Base-by-base conservation (phyloP, 108 stramenopile species). In the Hondaea fermentalgiana region DNA sequence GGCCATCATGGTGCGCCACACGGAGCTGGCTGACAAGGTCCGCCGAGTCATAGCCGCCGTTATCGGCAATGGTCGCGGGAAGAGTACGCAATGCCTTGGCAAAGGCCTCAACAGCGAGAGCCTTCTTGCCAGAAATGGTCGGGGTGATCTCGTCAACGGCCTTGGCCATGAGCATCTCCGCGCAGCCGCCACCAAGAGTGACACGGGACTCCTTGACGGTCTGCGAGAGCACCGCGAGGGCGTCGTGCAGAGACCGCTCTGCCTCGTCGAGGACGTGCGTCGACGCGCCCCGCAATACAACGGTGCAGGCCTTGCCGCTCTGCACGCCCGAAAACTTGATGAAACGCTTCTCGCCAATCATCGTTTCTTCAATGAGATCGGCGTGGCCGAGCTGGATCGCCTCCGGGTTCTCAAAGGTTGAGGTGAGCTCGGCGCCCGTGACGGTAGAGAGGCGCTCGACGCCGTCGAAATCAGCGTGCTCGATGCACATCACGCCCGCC, bases 391-490 rank as follows among this genome's bases (percentile, higher is more conserved):
- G 92, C 45, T 90, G 95, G 28, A 97, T 97, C 57, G 96, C 92
- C 92, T 99, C 99, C 5, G 98, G 98, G 91, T 96, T 95, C 92
- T 99, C 98, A 89, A 99, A 99, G 60, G 98, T 99, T 60, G 97
- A 97, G 25, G 94, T 96, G 51, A 98, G 98, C 89, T 98, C 98
- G 55, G 97, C 98, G 44, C 98, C 98, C 21, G 96, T 96, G 57
- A 98, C 97, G 57, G 97, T 97, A 10, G 98, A 96, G 43, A 99
- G 95, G 35, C 98, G 96, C 90, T 99, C 99, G 55, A 98, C 96
- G 4, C 99, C 99, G 71, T 99, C 99, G 92, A 99, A 99, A 92
- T 99, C 99, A 44, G 99, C 99, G 93, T 99, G 99, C 93, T 99
- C 99, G 90, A 99, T 99, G 44, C 97, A 96, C 98, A 99, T 98